Evolutionary conservation across 1,284 basidiomycete genomes (phyloP), one percentile per base, ranked within the genome.

Genomic region (Austropuccinia psidii): DNA sequence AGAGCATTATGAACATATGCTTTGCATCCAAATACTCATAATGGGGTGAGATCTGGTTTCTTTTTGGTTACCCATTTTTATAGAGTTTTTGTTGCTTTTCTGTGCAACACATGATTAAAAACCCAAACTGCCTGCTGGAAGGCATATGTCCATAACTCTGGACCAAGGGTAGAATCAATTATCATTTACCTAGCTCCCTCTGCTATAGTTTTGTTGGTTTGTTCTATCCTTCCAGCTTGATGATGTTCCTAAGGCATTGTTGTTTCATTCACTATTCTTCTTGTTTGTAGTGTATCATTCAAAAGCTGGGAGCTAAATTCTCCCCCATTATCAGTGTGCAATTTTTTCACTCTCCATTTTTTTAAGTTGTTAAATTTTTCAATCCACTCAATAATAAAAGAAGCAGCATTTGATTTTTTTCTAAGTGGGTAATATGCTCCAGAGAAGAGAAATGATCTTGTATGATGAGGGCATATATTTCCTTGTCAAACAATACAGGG

Each of bases 201-300:
- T n/a, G n/a, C n/a, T n/a, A n/a, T n/a, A n/a, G 37, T 55, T 4
- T 37, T 7, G 35, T 54, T 68, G 7, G 39, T 35, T 27, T 27
- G 65, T 54, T 67, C 50, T 1, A 47, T 33, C 17, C 24, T 24
- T 5, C 64, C 64, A 24, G 50, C 54, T 33, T 67, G 64, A 21
- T 67, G 21, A 27, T 50, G 49, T 54, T 67, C 33, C n/a, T 67
- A 55, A n/a, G 49, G 47, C 13, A 54, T 19, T 4, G 65, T 54
- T 24, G 37, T 31, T 15, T 67, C 35, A 33, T 67, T n/a, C n/a
- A n/a, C n/a, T n/a, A n/a, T n/a, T n/a, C n/a, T n/a, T n/a, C n/a
- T n/a, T n/a, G n/a, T n/a, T n/a, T n/a, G n/a, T n/a, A n/a, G n/a
- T n/a, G n/a, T n/a, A n/a, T n/a, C n/a, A n/a, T n/a, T n/a, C n/a